Conservation (phyloP, 2,329 filamentous ascomycete species). For the Davidsoniella neocaledoniae region DNA sequence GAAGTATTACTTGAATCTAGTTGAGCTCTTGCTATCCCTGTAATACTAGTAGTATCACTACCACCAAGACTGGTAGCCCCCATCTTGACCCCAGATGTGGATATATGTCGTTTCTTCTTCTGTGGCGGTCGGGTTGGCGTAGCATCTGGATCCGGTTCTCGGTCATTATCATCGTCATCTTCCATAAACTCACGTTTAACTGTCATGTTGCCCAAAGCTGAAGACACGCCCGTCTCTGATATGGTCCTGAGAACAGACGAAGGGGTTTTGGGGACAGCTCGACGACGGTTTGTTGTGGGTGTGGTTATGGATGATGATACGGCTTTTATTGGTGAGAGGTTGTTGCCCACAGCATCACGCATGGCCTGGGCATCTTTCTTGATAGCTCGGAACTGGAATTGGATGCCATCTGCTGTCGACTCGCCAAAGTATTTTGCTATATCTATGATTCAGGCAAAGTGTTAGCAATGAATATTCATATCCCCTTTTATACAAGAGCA, state of each 20-base stretch:
- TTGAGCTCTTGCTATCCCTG: no score
- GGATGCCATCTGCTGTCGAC: constrained; percentile 39
- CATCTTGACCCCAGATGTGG: neutral
- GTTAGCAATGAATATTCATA: no score
- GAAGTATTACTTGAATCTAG: no score
- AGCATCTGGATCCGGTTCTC: constrained; percentile 14
- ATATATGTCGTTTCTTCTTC: neutral
- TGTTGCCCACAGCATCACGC: constrained; percentile 25
- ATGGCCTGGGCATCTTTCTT: constrained; percentile 36
- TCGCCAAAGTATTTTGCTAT: constrained; percentile 44
- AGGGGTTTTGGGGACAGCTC: constrained; percentile 7
- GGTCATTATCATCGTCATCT: constrained; percentile 17
- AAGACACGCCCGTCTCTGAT: constrained; percentile 15
- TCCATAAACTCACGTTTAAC: constrained; percentile 14
- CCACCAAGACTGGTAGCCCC: neutral
- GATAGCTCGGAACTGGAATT: constrained; percentile 42
- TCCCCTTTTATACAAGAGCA: neutral
- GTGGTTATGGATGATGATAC: constrained; percentile 17
- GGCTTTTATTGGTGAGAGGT: constrained; percentile 28
- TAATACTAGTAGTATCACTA: neutral
- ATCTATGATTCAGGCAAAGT: constrained; percentile 22
- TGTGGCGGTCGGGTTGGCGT: constrained; percentile 3
- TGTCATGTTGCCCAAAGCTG: constrained; percentile 16
- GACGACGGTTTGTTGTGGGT: constrained; percentile 13
- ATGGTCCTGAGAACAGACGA: constrained; percentile 9